Conservation (phyloP, 2,329 filamentous ascomycete species). For the Ophiostoma populinum region DNA sequence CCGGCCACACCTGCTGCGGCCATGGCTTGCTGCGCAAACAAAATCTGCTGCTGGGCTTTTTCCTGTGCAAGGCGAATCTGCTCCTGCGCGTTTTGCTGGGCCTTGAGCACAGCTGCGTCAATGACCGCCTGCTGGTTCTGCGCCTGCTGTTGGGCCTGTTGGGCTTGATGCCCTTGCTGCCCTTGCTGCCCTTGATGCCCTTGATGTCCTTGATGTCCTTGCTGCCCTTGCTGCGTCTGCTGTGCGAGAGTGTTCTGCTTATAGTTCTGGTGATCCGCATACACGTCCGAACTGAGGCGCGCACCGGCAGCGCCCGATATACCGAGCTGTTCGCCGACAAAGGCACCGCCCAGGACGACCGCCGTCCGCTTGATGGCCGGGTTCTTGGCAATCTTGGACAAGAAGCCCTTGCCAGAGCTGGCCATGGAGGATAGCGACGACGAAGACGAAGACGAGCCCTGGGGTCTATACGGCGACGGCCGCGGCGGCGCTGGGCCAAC, state of each 20-base stretch:
- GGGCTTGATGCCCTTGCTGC: too few species aligned
- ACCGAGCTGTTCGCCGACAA: constrained; percentile 7
- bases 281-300: constrained; percentile 1
- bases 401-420: neutral
- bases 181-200: too few species aligned
- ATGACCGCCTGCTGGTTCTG: constrained; percentile 1
- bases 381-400: constrained; percentile 11
- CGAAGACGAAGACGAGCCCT: neutral
- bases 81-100: constrained; percentile 3
- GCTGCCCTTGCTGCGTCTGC: neutral
- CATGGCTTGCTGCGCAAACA: neutral
- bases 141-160: neutral
- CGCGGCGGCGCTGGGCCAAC: neutral
- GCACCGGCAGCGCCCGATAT: constrained; percentile 6
- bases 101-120: neutral
- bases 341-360: constrained; percentile 7
- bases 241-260: constrained; percentile 2
- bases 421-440: neutral
- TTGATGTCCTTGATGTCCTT: too few species aligned
- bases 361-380: constrained; percentile 9
- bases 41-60: neutral
- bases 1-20: neutral
- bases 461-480: too few species aligned
- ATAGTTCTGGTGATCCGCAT: constrained; percentile 4
- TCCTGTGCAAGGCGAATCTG: constrained; percentile 1